A percentile compares a stretch with the other conserved stretches of the same genome.
Conservation (phyloP, 2,329 filamentous ascomycete species). For the Colletotrichum tabaci region DNA sequence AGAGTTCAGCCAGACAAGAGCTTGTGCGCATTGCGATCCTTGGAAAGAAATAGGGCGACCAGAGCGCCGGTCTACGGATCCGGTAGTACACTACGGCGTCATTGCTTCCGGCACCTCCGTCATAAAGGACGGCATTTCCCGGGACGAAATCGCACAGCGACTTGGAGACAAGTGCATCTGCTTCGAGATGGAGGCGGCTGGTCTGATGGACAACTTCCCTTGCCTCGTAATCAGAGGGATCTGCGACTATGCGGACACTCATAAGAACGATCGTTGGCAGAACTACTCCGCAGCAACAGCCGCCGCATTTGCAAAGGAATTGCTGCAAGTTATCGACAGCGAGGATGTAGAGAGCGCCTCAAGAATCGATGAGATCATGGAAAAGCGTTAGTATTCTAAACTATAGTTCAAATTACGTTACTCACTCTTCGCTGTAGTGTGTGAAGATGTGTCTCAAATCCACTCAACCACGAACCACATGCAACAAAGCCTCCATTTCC, state of each 20-base stretch:
- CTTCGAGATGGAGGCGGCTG: conserved; percentile 52
- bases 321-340: not conserved
- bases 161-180: conserved; percentile 45
- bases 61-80: not conserved
- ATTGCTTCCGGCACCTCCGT: conserved; percentile 54
- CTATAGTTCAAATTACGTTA: not conserved
- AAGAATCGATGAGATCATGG: not conserved
- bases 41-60: conserved; percentile 13
- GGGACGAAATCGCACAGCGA: conserved; percentile 49
- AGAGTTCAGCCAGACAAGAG: not conserved
- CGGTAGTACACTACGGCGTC: conserved; percentile 45
- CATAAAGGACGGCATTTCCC: conserved; percentile 51
- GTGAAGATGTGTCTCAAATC: conserved; percentile 7
- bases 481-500: not conserved
- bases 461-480: not conserved
- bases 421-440: not conserved
- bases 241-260: conserved; percentile 58
- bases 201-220: conserved; percentile 48
- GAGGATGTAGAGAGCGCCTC: not conserved
- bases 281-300: conserved; percentile 53
- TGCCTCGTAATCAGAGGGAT: conserved; percentile 57
- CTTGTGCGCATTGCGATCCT: conserved; percentile 27
- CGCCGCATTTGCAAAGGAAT: conserved; percentile 47
- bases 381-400: not conserved
- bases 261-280: conserved; percentile 57